Conservation (phyloP, 257 asterid genomes). For the Thymus quinquecostatus region DNA sequence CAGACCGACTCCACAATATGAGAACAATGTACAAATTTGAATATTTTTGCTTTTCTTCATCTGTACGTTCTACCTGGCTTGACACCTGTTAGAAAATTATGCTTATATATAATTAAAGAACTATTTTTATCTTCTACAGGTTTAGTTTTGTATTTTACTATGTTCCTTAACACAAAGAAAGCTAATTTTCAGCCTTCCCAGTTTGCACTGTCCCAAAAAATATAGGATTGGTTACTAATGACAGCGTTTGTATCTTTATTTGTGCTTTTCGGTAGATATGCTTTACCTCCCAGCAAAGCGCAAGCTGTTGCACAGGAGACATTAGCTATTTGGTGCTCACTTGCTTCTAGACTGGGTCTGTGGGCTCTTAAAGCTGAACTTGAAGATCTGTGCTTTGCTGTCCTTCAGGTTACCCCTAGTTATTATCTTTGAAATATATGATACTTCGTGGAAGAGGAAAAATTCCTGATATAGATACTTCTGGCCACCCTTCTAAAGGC, state of each 20-base stretch:
- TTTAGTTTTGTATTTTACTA: neutral
- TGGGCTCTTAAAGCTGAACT: constrained; percentile 99
- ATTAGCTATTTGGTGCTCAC: constrained; percentile 96
- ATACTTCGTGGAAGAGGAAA: constrained; percentile 25
- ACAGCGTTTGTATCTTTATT: constrained; percentile 15
- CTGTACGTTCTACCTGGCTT: constrained; percentile 8
- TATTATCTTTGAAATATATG: constrained; percentile 14
- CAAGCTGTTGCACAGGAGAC: constrained; percentile 98
- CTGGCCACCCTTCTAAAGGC: constrained; percentile 27
- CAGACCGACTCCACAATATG: constrained; percentile 98
- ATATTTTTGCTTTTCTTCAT: constrained; percentile 17
- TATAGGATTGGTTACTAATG: constrained; percentile 12
- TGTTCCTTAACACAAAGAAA: constrained; percentile 2
- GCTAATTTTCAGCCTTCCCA: constrained; percentile 22
- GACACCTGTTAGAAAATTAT: neutral
- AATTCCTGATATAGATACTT: neutral
- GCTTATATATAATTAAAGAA: neutral
- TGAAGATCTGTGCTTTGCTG: constrained; percentile 97
- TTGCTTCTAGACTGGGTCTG: constrained; percentile 93
- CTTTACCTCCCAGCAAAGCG: constrained; percentile 80
- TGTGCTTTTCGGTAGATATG: constrained; percentile 60
- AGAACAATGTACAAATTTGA: constrained; percentile 75
- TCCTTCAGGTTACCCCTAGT: constrained; percentile 70
- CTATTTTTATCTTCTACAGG: constrained; percentile 3
- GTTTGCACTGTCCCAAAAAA: constrained; percentile 22